Percentiles rank a stretch among this genome's conserved stretches.
Conservation (phyloP, 1,284 basidiomycete genomes). For the Ceratobasidium sp. region DNA sequence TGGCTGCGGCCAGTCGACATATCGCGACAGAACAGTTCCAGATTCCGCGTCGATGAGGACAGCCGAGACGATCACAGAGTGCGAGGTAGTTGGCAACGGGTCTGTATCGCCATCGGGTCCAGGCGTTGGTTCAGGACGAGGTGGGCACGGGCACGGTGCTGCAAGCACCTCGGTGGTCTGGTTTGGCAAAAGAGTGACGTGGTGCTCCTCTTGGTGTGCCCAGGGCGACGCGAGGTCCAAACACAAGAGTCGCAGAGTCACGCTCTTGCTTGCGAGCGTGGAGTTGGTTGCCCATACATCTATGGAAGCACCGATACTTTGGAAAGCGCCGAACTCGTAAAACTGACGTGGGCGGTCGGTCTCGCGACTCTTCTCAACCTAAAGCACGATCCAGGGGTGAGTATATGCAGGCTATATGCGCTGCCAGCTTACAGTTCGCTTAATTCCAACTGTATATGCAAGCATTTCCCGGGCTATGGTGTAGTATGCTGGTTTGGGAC, state of each 20-base stretch:
- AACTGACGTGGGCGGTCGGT: constrained; percentile 57
- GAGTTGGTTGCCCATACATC: constrained; percentile 68
- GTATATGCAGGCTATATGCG: constrained; percentile 15
- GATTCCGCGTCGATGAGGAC: constrained; percentile 58
- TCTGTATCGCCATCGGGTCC: constrained; percentile 47
- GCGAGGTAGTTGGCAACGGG: constrained; percentile 56
- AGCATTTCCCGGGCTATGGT: constrained; percentile 78
- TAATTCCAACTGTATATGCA: constrained; percentile 82
- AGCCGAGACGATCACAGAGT: constrained; percentile 63
- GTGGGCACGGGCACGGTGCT: constrained; percentile 59
- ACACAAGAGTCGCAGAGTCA: constrained; percentile 61
- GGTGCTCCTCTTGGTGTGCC: constrained; percentile 55
- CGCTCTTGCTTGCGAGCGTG: constrained; percentile 54
- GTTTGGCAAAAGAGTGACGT: constrained; percentile 60
- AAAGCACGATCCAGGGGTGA: constrained; percentile 3
- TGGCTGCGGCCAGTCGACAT: constrained; percentile 70
- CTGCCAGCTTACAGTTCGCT: constrained; percentile 41
- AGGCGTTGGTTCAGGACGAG: constrained; percentile 49
- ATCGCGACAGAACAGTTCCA: constrained; percentile 62
- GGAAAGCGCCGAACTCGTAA: constrained; percentile 71
- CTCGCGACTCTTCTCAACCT: constrained; percentile 48
- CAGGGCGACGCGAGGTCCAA: constrained; percentile 62
- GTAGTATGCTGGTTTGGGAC: constrained; percentile 82
- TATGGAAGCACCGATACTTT: constrained; percentile 61
- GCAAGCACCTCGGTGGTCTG: constrained; percentile 63